Evolutionary conservation across 305 asterid genomes (phyloP).

Genomic region (Fraxinus paxiana): DNA sequence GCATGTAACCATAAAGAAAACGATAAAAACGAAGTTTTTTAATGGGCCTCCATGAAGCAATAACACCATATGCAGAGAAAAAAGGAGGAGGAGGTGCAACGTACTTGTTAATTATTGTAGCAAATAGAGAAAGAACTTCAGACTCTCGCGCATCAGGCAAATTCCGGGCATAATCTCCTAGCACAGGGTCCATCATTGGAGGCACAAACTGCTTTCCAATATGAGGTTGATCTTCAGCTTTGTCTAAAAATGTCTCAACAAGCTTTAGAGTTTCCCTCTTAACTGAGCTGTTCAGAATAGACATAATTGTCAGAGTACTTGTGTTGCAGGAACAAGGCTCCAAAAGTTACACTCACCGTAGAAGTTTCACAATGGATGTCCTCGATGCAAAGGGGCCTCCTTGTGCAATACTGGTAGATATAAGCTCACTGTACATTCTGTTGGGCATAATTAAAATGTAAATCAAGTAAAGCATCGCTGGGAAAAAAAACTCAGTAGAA

Average conservation of each 20-base stretch:
- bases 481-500: not conserved
- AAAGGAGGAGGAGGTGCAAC: constrained; percentile 6
- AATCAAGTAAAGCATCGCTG: constrained; percentile 3
- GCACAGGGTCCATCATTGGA: constrained; percentile 99
- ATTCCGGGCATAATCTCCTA: constrained; percentile 91
- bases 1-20: not conserved
- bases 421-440: constrained; percentile 99
- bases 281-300: constrained; percentile 64
- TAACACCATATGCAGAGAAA: not conserved
- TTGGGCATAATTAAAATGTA: constrained; percentile 27
- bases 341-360: constrained; percentile 51
- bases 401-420: constrained; percentile 79
- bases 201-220: constrained; percentile 94
- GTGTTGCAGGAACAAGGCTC: not conserved
- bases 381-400: constrained; percentile 94
- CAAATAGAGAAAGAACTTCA: constrained; percentile 94
- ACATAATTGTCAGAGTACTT: constrained; percentile 3
- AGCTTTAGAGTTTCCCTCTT: constrained; percentile 96
- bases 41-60: not conserved
- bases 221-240: constrained; percentile 90
- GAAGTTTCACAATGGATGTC: constrained; percentile 83
- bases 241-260: constrained; percentile 90
- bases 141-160: constrained; percentile 99
- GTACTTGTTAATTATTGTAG: constrained; percentile 95
- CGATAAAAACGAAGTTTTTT: not conserved